Conservation (phyloP, 2,329 filamentous ascomycete genomes). For the Westerdykella aurantiaca region DNA sequence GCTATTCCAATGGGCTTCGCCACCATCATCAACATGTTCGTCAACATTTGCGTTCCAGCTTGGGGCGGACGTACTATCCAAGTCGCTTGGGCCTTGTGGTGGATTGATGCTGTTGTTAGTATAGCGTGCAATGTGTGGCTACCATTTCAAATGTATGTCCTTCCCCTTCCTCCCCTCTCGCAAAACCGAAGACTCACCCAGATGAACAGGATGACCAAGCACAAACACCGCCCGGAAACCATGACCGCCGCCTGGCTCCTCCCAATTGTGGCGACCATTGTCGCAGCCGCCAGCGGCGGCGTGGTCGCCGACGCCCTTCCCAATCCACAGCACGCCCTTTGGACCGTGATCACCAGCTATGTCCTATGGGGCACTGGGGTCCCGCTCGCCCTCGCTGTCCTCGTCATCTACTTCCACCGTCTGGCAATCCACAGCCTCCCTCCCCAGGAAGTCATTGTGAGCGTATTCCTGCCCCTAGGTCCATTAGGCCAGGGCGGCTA, state of each 20-base stretch:
- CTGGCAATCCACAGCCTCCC: slow-evolving; percentile 61
- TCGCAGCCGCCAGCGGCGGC: slow-evolving; percentile 58
- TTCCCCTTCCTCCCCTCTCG: too few relatives aligned
- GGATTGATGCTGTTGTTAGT: slow-evolving; percentile 42
- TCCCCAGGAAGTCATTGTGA: slow-evolving; percentile 60
- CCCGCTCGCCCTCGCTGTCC: slow-evolving; percentile 54
- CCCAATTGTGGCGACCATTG: slow-evolving; percentile 60
- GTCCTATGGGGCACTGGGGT: slow-evolving; percentile 62
- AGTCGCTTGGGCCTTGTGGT: slow-evolving; percentile 47
- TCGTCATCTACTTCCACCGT: slow-evolving; percentile 66
- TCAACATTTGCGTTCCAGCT: slow-evolving; percentile 51
- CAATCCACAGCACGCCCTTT: slow-evolving; percentile 50
- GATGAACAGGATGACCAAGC: slow-evolving; percentile 24
- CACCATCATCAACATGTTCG: slow-evolving; percentile 62
- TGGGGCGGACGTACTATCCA: slow-evolving; percentile 52
- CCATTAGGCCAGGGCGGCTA: slow-evolving; percentile 62
- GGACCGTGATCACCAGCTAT: slow-evolving; percentile 58
- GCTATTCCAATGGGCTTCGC: slow-evolving; percentile 64
- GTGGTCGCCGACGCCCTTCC: slow-evolving; percentile 56
- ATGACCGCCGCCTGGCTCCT: slow-evolving; percentile 62
- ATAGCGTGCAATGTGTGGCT: slow-evolving; percentile 36
- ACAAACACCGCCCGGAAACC: slow-evolving; percentile 20
- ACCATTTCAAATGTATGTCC: slow-evolving; percentile 9
- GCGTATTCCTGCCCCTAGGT: slow-evolving; percentile 60
- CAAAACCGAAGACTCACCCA: too few relatives aligned